A percentile compares a stretch with the other conserved stretches of the same genome.
These are phyloP conservation scores for Mycosphaerella sp. DNA, from an alignment of 2,329 filamentous ascomycete genomes.

Conservation along the genomic window DNA sequence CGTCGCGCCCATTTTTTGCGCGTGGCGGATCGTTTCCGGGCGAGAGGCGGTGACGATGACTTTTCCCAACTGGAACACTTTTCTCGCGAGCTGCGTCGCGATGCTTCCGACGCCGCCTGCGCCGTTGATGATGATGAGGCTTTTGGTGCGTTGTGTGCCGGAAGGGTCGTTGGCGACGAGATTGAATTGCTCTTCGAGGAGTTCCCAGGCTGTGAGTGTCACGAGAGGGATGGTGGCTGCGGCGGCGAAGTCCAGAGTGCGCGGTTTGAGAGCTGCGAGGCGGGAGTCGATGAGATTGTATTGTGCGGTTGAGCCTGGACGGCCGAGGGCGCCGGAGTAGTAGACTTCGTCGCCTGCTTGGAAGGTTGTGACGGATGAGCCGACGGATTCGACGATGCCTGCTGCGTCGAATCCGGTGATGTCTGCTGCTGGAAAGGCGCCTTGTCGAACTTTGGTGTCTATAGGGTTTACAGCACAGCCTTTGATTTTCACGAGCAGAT, in stretches of 20 bases:
- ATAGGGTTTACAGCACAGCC: constrained; percentile 34
- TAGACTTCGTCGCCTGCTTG: constrained; percentile 42
- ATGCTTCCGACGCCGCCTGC: constrained; percentile 42
- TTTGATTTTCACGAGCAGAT: not conserved
- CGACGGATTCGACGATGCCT: constrained; percentile 35
- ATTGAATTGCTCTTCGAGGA: constrained; percentile 42
- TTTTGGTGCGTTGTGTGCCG: constrained; percentile 2
- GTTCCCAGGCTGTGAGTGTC: constrained; percentile 42
- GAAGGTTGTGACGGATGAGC: constrained; percentile 34
- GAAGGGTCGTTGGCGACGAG: constrained; percentile 32
- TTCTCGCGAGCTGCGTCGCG: constrained; percentile 42
- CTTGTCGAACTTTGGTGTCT: constrained; percentile 35
- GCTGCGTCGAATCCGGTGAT: constrained; percentile 43
- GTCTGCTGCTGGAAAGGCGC: constrained; percentile 28
- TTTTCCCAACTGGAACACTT: constrained; percentile 15
- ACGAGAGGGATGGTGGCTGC: constrained; percentile 43
- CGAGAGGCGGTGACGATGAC: constrained; percentile 42
- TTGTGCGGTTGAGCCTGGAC: constrained; percentile 42
- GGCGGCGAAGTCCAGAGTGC: constrained; percentile 36
- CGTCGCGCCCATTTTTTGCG: constrained; percentile 39
- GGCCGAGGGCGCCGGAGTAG: constrained; percentile 38
- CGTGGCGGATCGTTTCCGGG: constrained; percentile 37
- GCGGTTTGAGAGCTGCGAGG: constrained; percentile 38
- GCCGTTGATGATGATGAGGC: constrained; percentile 44
- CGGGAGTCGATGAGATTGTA: constrained; percentile 40